These are phyloP conservation scores for Lasiosphaeris hirsuta DNA, from an alignment of 495 filamentous ascomycete species.

Conservation along the genomic window DNA sequence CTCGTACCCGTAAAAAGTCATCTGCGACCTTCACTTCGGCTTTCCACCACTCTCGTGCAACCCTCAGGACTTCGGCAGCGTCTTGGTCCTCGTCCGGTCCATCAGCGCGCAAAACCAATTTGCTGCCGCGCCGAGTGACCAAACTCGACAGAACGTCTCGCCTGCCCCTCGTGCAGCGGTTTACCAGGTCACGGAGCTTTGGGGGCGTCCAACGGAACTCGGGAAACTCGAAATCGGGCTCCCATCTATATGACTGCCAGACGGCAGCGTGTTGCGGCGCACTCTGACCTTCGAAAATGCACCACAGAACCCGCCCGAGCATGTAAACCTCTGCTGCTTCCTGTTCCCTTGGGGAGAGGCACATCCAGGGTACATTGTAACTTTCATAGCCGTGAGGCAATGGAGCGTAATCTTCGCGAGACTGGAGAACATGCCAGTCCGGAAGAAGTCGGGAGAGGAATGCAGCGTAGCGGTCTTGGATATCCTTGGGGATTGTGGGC, in stretches of 20 bases:
- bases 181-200: conserved; percentile 37
- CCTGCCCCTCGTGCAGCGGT: conserved; percentile 43
- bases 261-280: conserved; percentile 44
- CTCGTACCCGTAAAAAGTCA: conserved; percentile 33
- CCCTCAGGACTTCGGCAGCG: conserved; percentile 27
- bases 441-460: conserved; percentile 38
- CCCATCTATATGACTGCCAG: conserved; percentile 47
- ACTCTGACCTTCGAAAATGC: conserved; percentile 50
- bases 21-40: conserved; percentile 40
- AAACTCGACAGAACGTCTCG: conserved; percentile 32
- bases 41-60: conserved; percentile 39
- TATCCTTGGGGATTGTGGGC: conserved; percentile 25
- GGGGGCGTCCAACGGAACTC: conserved; percentile 37
- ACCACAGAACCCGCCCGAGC: conserved; percentile 51
- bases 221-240: conserved; percentile 48
- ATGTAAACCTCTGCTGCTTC: conserved; percentile 51
- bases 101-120: conserved; percentile 29
- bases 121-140: conserved; percentile 36
- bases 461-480: conserved; percentile 30
- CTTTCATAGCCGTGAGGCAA: conserved; percentile 34
- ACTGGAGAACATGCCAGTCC: conserved; percentile 34
- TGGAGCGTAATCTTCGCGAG: conserved; percentile 28
- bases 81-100: conserved; percentile 8
- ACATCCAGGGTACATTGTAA: conserved; percentile 47
- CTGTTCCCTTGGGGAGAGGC: conserved; percentile 39